Base-by-base conservation (phyloP, 2,329 filamentous ascomycete species). In the Ilyonectria robusta region DNA sequence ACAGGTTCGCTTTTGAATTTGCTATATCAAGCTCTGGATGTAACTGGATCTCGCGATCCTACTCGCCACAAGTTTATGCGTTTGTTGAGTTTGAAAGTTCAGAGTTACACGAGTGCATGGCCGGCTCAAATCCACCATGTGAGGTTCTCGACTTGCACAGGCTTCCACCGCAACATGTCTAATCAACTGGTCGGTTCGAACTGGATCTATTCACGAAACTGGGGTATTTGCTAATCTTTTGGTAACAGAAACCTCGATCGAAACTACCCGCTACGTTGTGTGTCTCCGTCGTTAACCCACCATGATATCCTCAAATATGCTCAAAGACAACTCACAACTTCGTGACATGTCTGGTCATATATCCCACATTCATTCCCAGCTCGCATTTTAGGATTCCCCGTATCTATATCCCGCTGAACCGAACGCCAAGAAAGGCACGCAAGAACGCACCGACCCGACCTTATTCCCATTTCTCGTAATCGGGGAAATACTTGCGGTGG, bases 401-500 rank as follows among this genome's bases (percentile, higher is more conserved):
- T 26, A 7, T 23, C 29, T 10, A 19, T 13, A 21, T 19, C 48
- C 26, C 29, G 33, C 29, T 9, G 11, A n/a, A 21, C 6, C 3
- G n/a, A 11, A 11, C 8, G 4, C 26, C 23, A 13, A n/a, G 15
- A 2, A 50, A 15, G 6, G 6, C 46, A 15, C 4, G 13, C 15
- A 15, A 17, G 13, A 37, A 56, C 17, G n/a, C 46, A 46, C 44
- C 31, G 42, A 35, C 8, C n/a, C 31, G 42, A 31, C 8, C n/a
- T 33, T 64, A 26, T 26, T 75, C 61, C 79, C 82, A 82, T 33
- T 74, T 73, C 65, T 84, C 79, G 71, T 91, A 91, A 40, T 91
- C 88, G 0, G 86, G 82, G 70, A 92, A 91, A 71, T 88, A 90
- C 5, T 68, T 65, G 53, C 83, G 77, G 72, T 90, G 88, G 47